phyloP scores from a whole-genome alignment of 2,329 filamentous ascomycete species.

The Colletotrichum melonis region DNA sequence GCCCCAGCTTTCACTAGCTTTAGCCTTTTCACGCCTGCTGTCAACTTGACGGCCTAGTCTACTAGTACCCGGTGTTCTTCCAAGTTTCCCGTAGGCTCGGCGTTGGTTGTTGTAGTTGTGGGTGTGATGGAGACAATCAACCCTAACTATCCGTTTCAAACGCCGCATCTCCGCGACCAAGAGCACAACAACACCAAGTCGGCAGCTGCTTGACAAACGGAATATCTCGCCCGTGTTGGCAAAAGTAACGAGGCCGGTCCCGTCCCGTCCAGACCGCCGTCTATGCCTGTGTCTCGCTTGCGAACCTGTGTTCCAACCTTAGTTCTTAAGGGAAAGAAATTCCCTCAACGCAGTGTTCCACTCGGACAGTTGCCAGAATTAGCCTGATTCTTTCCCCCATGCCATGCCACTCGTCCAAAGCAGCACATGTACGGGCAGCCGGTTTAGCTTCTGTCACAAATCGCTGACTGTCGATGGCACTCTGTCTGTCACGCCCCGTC shows the following conservation, averaged over 20 bases:
- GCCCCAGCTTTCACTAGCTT: conserved; percentile 3
- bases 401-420: background rate
- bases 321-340: conserved; percentile 18
- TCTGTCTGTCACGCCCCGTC: background rate
- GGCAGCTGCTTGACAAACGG: background rate
- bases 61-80: background rate
- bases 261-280: conserved; percentile 23
- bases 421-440: background rate
- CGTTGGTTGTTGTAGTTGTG: conserved; percentile 4
- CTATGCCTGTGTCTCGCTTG: conserved; percentile 1
- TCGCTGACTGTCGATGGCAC: conserved; percentile 18
- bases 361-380: conserved; percentile 29
- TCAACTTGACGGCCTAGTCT: background rate
- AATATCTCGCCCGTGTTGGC: background rate
- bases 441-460: conserved; percentile 25
- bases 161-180: background rate
- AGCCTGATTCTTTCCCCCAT: conserved; percentile 26
- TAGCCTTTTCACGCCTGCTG: background rate
- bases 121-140: conserved; percentile 16
- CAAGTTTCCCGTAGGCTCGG: background rate
- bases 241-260: background rate
- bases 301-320: background rate
- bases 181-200: too few species aligned
- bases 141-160: conserved; percentile 28
- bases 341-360: conserved; percentile 34